phyloP scores from a whole-genome alignment of 2,329 filamentous ascomycete genomes.

The Nigrograna mackinnonii region DNA sequence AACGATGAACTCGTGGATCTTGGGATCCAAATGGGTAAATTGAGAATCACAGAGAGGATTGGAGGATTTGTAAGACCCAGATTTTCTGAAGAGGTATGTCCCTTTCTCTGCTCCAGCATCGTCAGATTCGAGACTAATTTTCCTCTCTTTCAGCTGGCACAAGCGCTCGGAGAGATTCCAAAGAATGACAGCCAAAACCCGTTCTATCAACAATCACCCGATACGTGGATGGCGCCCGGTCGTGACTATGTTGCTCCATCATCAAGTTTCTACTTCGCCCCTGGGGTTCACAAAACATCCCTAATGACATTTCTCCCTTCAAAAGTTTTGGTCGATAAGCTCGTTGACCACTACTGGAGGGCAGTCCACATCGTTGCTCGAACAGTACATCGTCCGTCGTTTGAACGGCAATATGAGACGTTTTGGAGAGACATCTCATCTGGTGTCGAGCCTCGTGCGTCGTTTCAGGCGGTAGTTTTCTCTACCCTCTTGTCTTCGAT shows the following conservation, averaged over 20 bases:
- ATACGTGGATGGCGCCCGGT: constrained; percentile 64
- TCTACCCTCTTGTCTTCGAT: constrained; percentile 70
- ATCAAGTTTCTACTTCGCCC: constrained; percentile 68
- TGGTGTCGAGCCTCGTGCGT: constrained; percentile 64
- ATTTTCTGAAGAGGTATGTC: constrained; percentile 68
- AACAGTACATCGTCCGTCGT: constrained; percentile 69
- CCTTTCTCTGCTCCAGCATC: neutral
- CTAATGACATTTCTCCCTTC: constrained; percentile 66
- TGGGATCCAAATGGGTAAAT: constrained; percentile 71
- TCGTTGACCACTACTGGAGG: constrained; percentile 69
- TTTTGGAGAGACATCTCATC: constrained; percentile 68
- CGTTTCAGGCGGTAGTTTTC: constrained; percentile 71
- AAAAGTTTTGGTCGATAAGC: constrained; percentile 59
- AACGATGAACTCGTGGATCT: constrained; percentile 74
- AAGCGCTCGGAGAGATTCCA: constrained; percentile 33
- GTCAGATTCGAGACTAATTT: neutral
- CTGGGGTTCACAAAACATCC: constrained; percentile 45
- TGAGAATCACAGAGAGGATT: constrained; percentile 74
- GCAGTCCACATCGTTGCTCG: constrained; percentile 70
- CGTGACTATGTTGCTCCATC: constrained; percentile 69
- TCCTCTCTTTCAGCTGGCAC: constrained; percentile 23
- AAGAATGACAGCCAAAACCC: constrained; percentile 6
- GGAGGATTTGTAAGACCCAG: constrained; percentile 73
- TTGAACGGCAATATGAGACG: constrained; percentile 64
- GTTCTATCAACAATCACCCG: constrained; percentile 15